A percentile compares a stretch with the other conserved stretches of the same genome.
Conservation (phyloP, 805 yeast genomes). For the Candida gorgasii region DNA sequence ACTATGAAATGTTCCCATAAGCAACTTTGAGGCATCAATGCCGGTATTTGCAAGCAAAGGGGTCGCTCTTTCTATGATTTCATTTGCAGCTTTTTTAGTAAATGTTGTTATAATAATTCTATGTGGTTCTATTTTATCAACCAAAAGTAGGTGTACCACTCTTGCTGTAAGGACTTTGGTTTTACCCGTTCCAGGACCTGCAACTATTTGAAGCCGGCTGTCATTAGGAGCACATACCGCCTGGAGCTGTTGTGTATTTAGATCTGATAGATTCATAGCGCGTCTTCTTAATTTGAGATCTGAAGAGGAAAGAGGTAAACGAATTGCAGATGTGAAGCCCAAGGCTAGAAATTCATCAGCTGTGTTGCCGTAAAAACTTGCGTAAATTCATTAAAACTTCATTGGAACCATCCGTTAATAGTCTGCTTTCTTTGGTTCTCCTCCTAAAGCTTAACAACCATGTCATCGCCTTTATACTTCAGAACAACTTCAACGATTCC, state of each 20-base stretch:
- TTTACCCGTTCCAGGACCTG: constrained; percentile 72
- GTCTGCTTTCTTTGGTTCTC: no score
- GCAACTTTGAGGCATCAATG: constrained; percentile 45
- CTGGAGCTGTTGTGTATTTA: constrained; percentile 42
- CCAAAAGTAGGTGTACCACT: constrained; percentile 66
- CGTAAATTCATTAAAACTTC: neutral
- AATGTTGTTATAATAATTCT: constrained; percentile 84
- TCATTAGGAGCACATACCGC: constrained; percentile 46
- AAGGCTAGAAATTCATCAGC: no score
- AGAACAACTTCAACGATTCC: constrained; percentile 53
- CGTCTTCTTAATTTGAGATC: constrained; percentile 10
- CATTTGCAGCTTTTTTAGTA: constrained; percentile 89
- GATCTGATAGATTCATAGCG: constrained; percentile 1
- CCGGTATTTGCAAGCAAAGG: constrained; percentile 32
- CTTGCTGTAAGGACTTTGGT: constrained; percentile 81
- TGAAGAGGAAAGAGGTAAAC: no score
- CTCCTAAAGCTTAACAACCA: constrained; percentile 35
- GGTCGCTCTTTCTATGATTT: constrained; percentile 67
- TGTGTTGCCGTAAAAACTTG: no score
- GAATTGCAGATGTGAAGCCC: neutral
- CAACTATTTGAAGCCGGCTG: constrained; percentile 50
- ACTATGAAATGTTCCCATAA: constrained; percentile 90
- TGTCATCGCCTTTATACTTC: constrained; percentile 32
- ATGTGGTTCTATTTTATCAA: constrained; percentile 55
- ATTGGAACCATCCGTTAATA: no score